A percentile compares a stretch with the other conserved stretches of the same genome.
These are phyloP conservation scores for Candida adriatica DNA, from an alignment of 805 yeast species.

Conservation along the genomic window DNA sequence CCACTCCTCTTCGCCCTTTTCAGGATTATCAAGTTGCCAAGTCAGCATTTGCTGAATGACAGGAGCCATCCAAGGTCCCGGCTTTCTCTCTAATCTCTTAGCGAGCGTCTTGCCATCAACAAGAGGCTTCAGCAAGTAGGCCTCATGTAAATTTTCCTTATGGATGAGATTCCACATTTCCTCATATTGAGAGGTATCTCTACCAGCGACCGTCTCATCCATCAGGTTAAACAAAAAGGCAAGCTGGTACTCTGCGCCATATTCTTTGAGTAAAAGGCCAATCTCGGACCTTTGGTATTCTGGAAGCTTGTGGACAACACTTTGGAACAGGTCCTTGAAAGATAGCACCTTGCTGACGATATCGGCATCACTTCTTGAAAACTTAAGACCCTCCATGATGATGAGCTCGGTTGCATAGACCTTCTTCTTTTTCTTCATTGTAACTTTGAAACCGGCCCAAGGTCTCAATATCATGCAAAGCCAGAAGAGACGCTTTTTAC, in stretches of 20 bases:
- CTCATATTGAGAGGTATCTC: slow-evolving; percentile 11
- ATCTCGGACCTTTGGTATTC: slow-evolving; percentile 43
- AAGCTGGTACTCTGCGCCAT: slow-evolving; percentile 45
- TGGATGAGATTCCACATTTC: slow-evolving; percentile 11
- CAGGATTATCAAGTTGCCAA: slow-evolving; percentile 79
- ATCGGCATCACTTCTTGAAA: slow-evolving; percentile 50
- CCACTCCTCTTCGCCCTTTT: slow-evolving; percentile 45
- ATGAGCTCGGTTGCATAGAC: slow-evolving; percentile 40
- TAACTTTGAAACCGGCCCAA: slow-evolving; percentile 34
- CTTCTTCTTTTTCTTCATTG: slow-evolving; percentile 30
- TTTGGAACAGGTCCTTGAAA: slow-evolving; percentile 22
- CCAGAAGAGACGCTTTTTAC: slow-evolving; percentile 27
- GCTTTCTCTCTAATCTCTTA: slow-evolving; percentile 44
- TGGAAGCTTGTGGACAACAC: slow-evolving; percentile 24
- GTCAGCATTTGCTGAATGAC: slow-evolving; percentile 47
- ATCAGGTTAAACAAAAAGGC: slow-evolving; percentile 27
- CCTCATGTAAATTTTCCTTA: slow-evolving; percentile 20
- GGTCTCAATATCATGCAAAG: slow-evolving; percentile 43
- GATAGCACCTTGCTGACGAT: slow-evolving; percentile 39
- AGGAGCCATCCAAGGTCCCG: slow-evolving; percentile 82
- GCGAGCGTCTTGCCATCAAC: slow-evolving; percentile 71
- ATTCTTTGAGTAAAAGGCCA: slow-evolving; percentile 52
- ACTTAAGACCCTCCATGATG: slow-evolving; percentile 63
- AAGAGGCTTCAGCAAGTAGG: slow-evolving; percentile 50
- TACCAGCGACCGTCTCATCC: slow-evolving; percentile 8